These are phyloP conservation scores for Bruguiera parviflora DNA, from an alignment of 345 rosid genomes.

Conservation along the genomic window DNA sequence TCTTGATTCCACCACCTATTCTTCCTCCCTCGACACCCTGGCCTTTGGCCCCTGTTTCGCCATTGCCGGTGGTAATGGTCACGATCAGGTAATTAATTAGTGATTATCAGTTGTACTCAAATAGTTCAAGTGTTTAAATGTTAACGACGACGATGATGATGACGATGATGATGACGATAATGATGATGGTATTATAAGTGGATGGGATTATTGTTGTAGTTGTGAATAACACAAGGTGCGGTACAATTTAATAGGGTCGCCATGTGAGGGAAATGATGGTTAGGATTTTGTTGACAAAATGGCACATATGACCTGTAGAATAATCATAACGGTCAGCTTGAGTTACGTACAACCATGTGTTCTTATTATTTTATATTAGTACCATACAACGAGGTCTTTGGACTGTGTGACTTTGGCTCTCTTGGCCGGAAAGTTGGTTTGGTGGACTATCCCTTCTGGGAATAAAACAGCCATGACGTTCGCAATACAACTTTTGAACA, in stretches of 20 bases:
- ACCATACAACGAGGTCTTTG: neutral
- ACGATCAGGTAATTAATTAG: conserved; percentile 38
- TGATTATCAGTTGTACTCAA: conserved; percentile 8
- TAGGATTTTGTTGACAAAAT: conserved; percentile 73
- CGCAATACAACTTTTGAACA: neutral
- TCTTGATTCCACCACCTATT: conserved; percentile 20
- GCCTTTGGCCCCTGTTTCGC: conserved; percentile 14
- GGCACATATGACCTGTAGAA: conserved; percentile 33
- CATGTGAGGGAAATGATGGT: conserved; percentile 36
- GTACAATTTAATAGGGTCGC: neutral
- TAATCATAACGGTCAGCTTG: conserved; percentile 71
- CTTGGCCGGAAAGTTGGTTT: conserved; percentile 69
- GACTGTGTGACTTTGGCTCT: conserved; percentile 5
- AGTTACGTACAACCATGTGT: conserved; percentile 36
- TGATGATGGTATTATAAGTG: neutral
- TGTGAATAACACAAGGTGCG: neutral
- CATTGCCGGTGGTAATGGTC: conserved; percentile 7
- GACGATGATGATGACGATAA: neutral
- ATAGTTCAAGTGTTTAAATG: neutral
- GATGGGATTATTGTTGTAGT: neutral
- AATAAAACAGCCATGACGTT: conserved; percentile 11
- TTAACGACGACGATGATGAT: neutral
- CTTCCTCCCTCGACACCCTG: conserved; percentile 17
- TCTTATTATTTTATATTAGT: conserved; percentile 32
- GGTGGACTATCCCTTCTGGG: conserved; percentile 31